Base-by-base conservation (phyloP, 805 yeast species). In the Candida dajiaensis region DNA sequence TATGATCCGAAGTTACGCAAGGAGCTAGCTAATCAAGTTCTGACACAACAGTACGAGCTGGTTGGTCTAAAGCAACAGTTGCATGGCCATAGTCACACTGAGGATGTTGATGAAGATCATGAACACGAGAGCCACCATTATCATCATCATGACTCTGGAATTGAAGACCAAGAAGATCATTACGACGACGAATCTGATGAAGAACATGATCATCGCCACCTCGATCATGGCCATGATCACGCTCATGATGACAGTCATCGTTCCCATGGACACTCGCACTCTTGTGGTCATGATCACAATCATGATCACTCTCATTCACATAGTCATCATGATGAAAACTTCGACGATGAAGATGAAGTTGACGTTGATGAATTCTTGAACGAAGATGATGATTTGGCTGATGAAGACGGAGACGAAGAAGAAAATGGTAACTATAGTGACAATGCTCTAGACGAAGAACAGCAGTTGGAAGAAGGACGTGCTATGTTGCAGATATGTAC, bases 401-500 rank as follows among this genome's bases (percentile, higher is more conserved):
- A 51, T 7, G 46, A 46, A 11, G 50, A 44, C 0, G 44, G 44
- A 11, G 48, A 45, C 1, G 67, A 62, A 4, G 66, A 63, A 3
- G 69, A 63, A 6, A 67, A 67, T 11, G 76, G 69, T n/a, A 70
- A 50, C 12, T 50, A 35, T 38, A 48, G 53, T 58, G 62, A 69
- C 40, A 66, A 70, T 41, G 69, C 64, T 12, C 50, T 68, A n/a
- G 80, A 74, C 50, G 83, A 81, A 44, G 84, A 79, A 49, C 83
- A 73, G 62, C 74, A 89, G 43, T 67, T 86, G 57, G 83, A 80
- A 56, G 95, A 89, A 65, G 83, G 92, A 12, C 83, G 90, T 35
- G 80, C 85, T 22, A 76, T 88, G 72, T 76, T 90, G 50, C 89
- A 87, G 56, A 73, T 86, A 44, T 85, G 89, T 46, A 86, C 90